phyloP scores from a whole-genome alignment of 768 basidiomycete species.

The Psilocybe subaeruginosa region DNA sequence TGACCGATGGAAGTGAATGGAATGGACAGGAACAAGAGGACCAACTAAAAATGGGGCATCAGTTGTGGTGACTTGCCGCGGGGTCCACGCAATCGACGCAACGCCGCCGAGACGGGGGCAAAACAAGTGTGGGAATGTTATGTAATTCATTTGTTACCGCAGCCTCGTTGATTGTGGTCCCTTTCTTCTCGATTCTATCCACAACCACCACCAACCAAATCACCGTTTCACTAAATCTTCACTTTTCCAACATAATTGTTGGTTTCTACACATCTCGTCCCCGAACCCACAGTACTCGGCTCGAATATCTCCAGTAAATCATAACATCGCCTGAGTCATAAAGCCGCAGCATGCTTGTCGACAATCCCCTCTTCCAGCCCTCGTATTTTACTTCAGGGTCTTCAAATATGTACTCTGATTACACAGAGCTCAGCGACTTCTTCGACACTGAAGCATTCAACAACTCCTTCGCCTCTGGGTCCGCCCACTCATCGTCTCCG shows the following conservation, averaged over 20 bases:
- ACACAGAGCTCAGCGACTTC: constrained; percentile 58
- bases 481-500: constrained; percentile 37
- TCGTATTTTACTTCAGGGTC: constrained; percentile 22
- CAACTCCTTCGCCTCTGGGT: constrained; percentile 27
- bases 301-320: not conserved
- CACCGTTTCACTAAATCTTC: not conserved
- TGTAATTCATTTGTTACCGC: constrained; percentile 1
- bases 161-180: not conserved
- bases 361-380: constrained; percentile 24
- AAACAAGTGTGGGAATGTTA: not conserved
- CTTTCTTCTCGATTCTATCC: not conserved
- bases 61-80: not conserved
- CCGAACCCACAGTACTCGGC: not conserved
- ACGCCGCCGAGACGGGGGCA: constrained; percentile 5
- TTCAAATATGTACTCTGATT: constrained; percentile 17
- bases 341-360: constrained; percentile 22
- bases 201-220: constrained; percentile 10
- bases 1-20: not conserved
- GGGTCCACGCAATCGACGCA: constrained; percentile 4
- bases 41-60: not conserved
- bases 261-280: not conserved
- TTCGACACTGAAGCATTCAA: constrained; percentile 66
- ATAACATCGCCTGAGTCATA: constrained; percentile 10
- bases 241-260: not conserved
- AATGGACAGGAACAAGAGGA: not conserved